phyloP scores from a whole-genome alignment of 345 rosid species.

The Ceriops tagal region DNA sequence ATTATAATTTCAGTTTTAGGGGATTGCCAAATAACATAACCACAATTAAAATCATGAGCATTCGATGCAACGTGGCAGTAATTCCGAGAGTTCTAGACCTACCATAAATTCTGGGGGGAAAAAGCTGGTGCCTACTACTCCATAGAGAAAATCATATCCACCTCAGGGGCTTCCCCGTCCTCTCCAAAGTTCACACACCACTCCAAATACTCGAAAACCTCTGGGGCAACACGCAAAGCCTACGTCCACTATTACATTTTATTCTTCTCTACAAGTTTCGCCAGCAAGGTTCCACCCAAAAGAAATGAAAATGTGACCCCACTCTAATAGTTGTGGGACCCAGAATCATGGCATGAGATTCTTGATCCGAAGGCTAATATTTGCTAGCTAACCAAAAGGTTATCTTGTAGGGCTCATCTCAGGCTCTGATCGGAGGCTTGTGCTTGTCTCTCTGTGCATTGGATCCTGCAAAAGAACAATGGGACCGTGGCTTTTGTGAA shows the following conservation, averaged over 20 bases:
- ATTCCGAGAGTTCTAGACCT: not conserved
- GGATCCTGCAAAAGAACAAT: constrained; percentile 15
- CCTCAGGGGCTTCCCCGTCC: constrained; percentile 27
- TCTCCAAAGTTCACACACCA: constrained; percentile 12
- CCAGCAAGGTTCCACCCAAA: constrained; percentile 9
- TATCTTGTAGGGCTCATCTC: constrained; percentile 7
- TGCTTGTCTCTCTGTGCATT: constrained; percentile 14
- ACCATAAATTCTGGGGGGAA: constrained; percentile 33
- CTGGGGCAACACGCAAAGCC: constrained; percentile 60
- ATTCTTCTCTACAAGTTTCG: constrained; percentile 27
- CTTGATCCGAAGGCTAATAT: constrained; percentile 25
- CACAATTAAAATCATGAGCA: too few relatives aligned
- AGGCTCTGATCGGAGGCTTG: constrained; percentile 2
- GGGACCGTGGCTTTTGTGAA: constrained; percentile 30
- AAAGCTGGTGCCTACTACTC: constrained; percentile 26
- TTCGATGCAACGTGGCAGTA: too few relatives aligned
- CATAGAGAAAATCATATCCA: constrained; percentile 45
- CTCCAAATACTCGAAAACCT: constrained; percentile 37
- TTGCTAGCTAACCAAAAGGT: constrained; percentile 10
- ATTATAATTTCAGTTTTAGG: too few relatives aligned
- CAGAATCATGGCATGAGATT: constrained; percentile 23
- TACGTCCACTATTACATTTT: constrained; percentile 34
- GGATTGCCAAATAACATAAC: too few relatives aligned
- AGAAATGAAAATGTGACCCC: not conserved
- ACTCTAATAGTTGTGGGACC: constrained; percentile 18